Evolutionary conservation across 352 stramenopile species (phyloP).

Genomic region (Phytophthora foliorum): DNA sequence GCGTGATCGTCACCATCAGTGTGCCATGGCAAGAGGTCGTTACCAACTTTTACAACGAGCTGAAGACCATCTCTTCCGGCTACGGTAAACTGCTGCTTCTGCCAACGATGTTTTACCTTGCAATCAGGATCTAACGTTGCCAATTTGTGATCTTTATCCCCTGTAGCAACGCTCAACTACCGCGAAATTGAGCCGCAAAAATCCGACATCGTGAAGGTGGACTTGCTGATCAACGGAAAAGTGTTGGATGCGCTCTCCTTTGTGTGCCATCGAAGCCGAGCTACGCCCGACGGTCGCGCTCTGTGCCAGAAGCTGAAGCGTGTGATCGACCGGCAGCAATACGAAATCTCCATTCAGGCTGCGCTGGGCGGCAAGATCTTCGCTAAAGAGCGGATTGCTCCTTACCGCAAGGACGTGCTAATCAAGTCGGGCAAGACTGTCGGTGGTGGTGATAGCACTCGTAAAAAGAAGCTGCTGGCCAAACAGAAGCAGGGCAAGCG

Average conservation of each 20-base stretch:
- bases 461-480: conserved; percentile 99
- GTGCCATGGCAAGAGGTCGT: conserved; percentile 99
- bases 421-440: conserved; percentile 97
- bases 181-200: conserved; percentile 91
- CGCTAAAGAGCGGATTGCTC: conserved; percentile 96
- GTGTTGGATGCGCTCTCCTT: conserved; percentile 98
- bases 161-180: conserved; percentile 94
- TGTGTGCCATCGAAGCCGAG: conserved; percentile 94
- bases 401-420: conserved; percentile 97
- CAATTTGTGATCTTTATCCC: conserved; percentile 2
- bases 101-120: background rate
- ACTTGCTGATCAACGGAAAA: conserved; percentile 96
- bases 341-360: conserved; percentile 99
- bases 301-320: conserved; percentile 97
- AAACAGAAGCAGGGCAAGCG: conserved; percentile 99
- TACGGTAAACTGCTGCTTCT: conserved; percentile 81
- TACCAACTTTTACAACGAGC: conserved; percentile 99
- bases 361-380: conserved; percentile 97
- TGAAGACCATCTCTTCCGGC: conserved; percentile 97
- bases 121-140: background rate
- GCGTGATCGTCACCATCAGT: conserved; percentile 94
- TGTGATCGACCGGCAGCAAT: conserved; percentile 98
- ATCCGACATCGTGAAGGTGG: conserved; percentile 96
- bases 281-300: conserved; percentile 79
- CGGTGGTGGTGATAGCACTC: conserved; percentile 96